Evolutionary conservation across 768 basidiomycete species (phyloP).

Genomic region (Chalciporus sphaerocephalus): DNA sequence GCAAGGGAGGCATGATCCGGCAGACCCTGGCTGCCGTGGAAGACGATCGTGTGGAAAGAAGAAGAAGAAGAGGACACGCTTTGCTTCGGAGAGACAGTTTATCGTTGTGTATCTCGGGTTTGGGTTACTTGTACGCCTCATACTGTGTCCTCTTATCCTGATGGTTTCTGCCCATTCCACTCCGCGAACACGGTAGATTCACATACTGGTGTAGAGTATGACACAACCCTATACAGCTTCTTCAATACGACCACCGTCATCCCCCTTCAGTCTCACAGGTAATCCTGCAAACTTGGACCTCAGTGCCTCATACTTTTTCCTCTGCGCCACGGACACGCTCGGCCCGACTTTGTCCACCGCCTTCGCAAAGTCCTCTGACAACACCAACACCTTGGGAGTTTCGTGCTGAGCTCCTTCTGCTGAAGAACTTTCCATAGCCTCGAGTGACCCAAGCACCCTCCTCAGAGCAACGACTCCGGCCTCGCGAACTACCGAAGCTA

Average conservation of each 20-base stretch:
- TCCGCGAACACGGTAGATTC: too few relatives aligned
- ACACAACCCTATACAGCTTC: constrained; percentile 17
- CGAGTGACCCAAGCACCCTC: constrained; percentile 62
- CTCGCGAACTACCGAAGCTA: constrained; percentile 84
- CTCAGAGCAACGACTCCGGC: constrained; percentile 83
- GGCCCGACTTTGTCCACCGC: constrained; percentile 82
- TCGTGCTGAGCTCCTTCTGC: too few relatives aligned
- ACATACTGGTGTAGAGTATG: too few relatives aligned
- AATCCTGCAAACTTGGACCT: constrained; percentile 81
- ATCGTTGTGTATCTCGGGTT: too few relatives aligned
- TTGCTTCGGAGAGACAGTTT: too few relatives aligned
- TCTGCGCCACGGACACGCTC: constrained; percentile 78
- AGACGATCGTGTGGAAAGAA: neutral
- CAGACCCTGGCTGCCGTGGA: neutral
- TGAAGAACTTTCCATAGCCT: constrained; percentile 59
- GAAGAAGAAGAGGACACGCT: too few relatives aligned
- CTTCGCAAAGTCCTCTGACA: constrained; percentile 58
- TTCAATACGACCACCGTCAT: constrained; percentile 29
- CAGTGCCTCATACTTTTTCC: constrained; percentile 76
- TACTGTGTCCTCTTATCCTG: too few relatives aligned
- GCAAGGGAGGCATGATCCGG: neutral
- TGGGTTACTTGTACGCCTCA: too few relatives aligned
- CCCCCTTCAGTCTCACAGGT: constrained; percentile 44
- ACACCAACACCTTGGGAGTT: neutral
- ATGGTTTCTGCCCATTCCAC: too few relatives aligned